Conservation (phyloP, 495 filamentous ascomycete genomes). For the Lichina pygmaea region DNA sequence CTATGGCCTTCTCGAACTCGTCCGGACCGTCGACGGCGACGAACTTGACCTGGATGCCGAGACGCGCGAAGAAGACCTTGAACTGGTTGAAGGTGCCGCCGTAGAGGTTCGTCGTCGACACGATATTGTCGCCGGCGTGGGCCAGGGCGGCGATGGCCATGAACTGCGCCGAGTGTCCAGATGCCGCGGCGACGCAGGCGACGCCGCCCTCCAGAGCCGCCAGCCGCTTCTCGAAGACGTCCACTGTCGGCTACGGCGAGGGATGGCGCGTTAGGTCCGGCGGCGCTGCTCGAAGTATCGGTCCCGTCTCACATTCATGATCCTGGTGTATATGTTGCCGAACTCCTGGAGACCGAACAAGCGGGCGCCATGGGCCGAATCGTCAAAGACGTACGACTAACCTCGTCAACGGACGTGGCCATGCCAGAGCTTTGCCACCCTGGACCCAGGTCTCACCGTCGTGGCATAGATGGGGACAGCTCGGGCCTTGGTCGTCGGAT, state of each 20-base stretch:
- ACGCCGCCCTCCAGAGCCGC: conserved; percentile 88
- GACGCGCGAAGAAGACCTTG: conserved; percentile 68
- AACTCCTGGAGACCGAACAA: conserved; percentile 96
- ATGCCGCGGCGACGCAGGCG: conserved; percentile 69
- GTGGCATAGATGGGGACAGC: conserved; percentile 94
- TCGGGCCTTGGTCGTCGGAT: conserved; percentile 65
- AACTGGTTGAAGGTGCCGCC: conserved; percentile 97
- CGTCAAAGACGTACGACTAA: conserved; percentile 82
- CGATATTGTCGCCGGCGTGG: conserved; percentile 75
- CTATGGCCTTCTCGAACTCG: conserved; percentile 64
- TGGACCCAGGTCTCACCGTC: conserved; percentile 24
- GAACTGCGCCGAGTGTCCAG: conserved; percentile 88
- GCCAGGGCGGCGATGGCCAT: conserved; percentile 70
- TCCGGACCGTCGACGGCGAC: conserved; percentile 58
- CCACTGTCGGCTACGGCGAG: conserved; percentile 51
- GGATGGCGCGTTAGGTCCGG: background rate
- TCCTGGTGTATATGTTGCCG: conserved; percentile 94
- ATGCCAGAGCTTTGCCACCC: conserved; percentile 1
- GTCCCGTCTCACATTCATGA: conserved; percentile 47
- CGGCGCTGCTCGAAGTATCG: background rate
- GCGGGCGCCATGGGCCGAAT: conserved; percentile 85
- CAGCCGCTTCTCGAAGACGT: conserved; percentile 93
- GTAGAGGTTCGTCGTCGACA: conserved; percentile 80
- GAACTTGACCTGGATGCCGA: conserved; percentile 82
- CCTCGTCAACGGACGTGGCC: background rate